Evolutionary conservation across 192 early-diverging fungal species (phyloP), one percentile per base, ranked within the genome.

Genomic region (Funneliformis geosporum): DNA sequence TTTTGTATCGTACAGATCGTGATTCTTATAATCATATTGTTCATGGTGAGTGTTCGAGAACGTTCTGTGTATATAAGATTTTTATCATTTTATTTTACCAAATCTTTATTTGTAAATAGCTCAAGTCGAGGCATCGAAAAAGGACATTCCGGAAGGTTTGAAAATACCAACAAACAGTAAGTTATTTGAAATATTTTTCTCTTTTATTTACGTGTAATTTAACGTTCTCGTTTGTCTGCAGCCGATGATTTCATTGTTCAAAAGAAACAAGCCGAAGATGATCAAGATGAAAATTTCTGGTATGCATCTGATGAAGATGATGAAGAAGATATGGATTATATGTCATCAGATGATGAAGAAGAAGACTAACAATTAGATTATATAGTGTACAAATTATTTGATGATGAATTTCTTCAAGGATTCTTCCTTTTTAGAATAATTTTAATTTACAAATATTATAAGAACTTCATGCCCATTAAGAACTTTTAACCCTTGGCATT

Each of bases 121-220:
- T 27, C 86, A 87, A 87, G 86, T 87, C 8, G 86, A 87, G 64
- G 73, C 80, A 27, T 84, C 83, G 18, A 87, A 87, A 61, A 80
- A 83, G 72, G 81, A 87, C 73, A 86, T 87, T 50, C 86, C 86
- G n/a, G 69, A 47, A 69, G 86, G 86, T 9, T 84, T 87, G 59
- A 80, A 83, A 67, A 87, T 87, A 85, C 86, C 86, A 8, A 78
- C 78, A 23, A 78, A 80, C 27, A 83, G 85, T 80, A 72, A 81
- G 50, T 78, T 77, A 62, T 84, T 84, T 33, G 46, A 47, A 5
- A 60, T 50, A 25, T 60, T 81, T 40, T 33, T 46, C 18, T 42
- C 28, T 38, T 38, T 11, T 28, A 5, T 16, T 27, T 9, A 33
- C 61, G 27, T 23, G 4, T 28, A 0, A 11, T 11, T 38, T 28